These are phyloP conservation scores for Trichoderma atroviride DNA, from an alignment of 2,329 filamentous ascomycete genomes.

Conservation along the genomic window DNA sequence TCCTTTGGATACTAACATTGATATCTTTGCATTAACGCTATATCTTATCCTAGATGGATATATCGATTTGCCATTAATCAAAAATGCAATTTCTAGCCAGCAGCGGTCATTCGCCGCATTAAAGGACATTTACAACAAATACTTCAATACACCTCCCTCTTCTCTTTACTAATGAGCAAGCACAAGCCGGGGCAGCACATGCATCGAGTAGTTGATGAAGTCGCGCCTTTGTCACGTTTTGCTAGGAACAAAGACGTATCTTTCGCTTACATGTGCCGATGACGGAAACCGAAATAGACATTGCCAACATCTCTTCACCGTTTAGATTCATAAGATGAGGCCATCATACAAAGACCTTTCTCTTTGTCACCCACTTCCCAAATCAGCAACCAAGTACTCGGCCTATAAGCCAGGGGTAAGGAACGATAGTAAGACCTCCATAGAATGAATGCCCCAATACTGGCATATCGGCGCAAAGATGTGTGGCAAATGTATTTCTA, in stretches of 20 bases:
- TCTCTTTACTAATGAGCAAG: background rate
- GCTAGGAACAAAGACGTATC: background rate
- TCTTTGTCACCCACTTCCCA: background rate
- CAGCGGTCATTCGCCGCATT: background rate
- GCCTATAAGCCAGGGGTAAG: background rate
- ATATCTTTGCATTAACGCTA: background rate
- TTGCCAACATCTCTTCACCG: background rate
- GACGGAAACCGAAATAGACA: background rate
- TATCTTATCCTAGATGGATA: background rate
- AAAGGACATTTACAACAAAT: background rate
- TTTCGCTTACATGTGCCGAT: background rate
- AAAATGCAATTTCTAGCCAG: background rate
- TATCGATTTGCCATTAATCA: background rate
- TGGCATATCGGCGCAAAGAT: background rate
- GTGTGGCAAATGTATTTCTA: background rate
- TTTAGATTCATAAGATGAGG: background rate
- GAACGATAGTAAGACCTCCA: slow-evolving; percentile 4
- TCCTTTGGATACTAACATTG: background rate
- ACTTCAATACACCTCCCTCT: background rate
- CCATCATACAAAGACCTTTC: background rate
- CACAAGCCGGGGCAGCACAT: background rate
- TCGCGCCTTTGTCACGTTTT: background rate
- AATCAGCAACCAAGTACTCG: background rate
- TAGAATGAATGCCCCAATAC: background rate
- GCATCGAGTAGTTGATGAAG: background rate